Evolutionary conservation across 371 early-diverging fungal genomes (phyloP), one percentile per base, ranked within the genome.

Genomic region (Lichtheimia ramosa): DNA sequence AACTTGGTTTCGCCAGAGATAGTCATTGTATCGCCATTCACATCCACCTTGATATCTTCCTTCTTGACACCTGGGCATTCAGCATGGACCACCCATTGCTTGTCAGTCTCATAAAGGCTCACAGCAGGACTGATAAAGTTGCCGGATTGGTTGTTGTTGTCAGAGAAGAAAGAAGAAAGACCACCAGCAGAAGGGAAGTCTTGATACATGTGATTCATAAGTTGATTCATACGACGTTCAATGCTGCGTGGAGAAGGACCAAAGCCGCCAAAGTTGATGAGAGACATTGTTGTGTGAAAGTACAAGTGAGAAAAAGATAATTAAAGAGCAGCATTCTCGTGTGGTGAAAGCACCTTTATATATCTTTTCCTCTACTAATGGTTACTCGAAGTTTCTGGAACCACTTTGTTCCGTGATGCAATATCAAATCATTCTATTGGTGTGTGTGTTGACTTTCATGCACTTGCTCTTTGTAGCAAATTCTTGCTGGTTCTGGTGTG

Each of bases 221-320:
- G 48, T 62, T 67, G 67, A 50, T 66, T 73, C 62, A 73, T 64
- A 1, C 73, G 62, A 8, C 70, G 70, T 18, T 73, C 73, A 18
- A 73, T 46, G 18, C 28, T 40, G 54, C 68, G 68, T 48, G 63
- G 62, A 34, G 60, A 63, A n/a, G 52, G 52, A 18, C 16, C 16
- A 25, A 12, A 51, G 41, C 62, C 65, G 24, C 46, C 28, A 63
- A 62, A 66, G 63, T 70, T 67, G 59, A 70, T 68, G 15, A 70
- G 13, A 24, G 74, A 65, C 74, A 73, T 73, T 48, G 39, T 66
- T 40, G n/a, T n/a, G n/a, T 49, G 28, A n/a, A 53, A 42, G 34
- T 21, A 18, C 27, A 41, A 50, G 43, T 21, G 15, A 12, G 23
- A 49, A 23, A 16, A 39, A 27, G n/a, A 53, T n/a, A 28, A 43